Conservation (phyloP, 768 basidiomycete genomes). For the Mrakia frigida region DNA sequence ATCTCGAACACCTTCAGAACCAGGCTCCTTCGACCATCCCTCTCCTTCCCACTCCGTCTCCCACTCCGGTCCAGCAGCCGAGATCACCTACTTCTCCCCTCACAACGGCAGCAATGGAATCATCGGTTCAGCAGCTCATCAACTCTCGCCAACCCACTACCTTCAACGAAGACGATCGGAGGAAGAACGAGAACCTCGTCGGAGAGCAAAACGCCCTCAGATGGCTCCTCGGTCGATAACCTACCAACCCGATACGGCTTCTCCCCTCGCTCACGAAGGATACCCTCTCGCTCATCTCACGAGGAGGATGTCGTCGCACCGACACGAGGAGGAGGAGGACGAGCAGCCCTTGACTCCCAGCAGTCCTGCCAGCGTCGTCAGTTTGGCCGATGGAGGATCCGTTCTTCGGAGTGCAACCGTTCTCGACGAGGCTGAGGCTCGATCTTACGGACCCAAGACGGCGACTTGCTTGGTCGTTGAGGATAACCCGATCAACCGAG, state of each 20-base stretch:
- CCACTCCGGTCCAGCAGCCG: not conserved
- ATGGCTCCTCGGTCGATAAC: constrained; percentile 53
- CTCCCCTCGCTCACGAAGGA: constrained; percentile 14
- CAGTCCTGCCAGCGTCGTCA: constrained; percentile 42
- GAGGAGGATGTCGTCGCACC: not conserved
- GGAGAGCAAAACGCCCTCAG: constrained; percentile 48
- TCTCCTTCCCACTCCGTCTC: constrained; percentile 2
- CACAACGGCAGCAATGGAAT: not conserved
- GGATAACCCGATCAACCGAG: constrained; percentile 77
- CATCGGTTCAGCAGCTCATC: constrained; percentile 15
- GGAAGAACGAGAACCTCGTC: constrained; percentile 37
- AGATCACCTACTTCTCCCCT: constrained; percentile 7
- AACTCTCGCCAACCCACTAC: constrained; percentile 19
- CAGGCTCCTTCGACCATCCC: not conserved
- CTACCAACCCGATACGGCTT: constrained; percentile 38
- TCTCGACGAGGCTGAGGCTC: constrained; percentile 47
- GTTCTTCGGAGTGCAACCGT: constrained; percentile 64
- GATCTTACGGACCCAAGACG: constrained; percentile 41
- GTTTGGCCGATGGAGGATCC: constrained; percentile 53
- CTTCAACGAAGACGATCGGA: constrained; percentile 41
- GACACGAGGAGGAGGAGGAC: constrained; percentile 19
- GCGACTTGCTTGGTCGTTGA: constrained; percentile 14
- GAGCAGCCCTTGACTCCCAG: constrained; percentile 40
- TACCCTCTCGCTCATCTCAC: constrained; percentile 10
- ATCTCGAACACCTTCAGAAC: constrained; percentile 3